Percentiles rank a stretch among this genome's conserved stretches.
Evolutionary conservation across 2,329 filamentous ascomycete species (phyloP).

Genomic region (Aspergillus cejpii): DNA sequence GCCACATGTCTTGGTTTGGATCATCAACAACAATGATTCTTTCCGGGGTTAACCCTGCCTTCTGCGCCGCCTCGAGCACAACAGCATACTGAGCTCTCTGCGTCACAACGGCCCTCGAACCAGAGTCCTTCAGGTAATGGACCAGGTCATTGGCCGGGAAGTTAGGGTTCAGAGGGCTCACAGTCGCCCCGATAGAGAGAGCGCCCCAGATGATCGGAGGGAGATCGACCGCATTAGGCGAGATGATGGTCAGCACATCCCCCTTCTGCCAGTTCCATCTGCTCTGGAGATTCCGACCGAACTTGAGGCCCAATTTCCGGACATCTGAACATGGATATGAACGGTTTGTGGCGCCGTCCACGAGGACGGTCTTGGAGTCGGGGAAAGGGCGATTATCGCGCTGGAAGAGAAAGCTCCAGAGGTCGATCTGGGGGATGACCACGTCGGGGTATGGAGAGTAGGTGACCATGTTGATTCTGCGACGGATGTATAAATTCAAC

Average conservation of each 20-base stretch:
- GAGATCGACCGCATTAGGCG: constrained; percentile 14
- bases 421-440: constrained; percentile 11
- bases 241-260: constrained; percentile 16
- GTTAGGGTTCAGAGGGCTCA: constrained; percentile 23
- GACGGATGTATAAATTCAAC: too few species aligned
- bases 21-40: constrained; percentile 12
- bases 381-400: constrained; percentile 7
- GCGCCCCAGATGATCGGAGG: constrained; percentile 15
- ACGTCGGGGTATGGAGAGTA: constrained; percentile 9
- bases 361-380: constrained; percentile 9
- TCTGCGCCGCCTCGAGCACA: constrained; percentile 7
- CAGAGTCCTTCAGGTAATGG: constrained; percentile 8
- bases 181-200: constrained; percentile 23
- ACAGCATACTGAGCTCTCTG: constrained; percentile 3
- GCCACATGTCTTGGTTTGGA: not conserved
- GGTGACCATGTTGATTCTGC: not conserved
- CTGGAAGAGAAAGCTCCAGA: constrained; percentile 16
- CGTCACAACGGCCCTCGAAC: constrained; percentile 11
- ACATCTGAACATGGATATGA: constrained; percentile 9
- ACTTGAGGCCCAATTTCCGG: constrained; percentile 7
- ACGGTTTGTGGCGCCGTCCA: constrained; percentile 3
- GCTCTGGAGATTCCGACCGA: constrained; percentile 8
- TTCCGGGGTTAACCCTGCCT: constrained; percentile 5
- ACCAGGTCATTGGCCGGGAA: constrained; percentile 20
- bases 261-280: constrained; percentile 17